Conservation (phyloP, 2,329 filamentous ascomycete species). For the Cladorrhinum sp. region DNA sequence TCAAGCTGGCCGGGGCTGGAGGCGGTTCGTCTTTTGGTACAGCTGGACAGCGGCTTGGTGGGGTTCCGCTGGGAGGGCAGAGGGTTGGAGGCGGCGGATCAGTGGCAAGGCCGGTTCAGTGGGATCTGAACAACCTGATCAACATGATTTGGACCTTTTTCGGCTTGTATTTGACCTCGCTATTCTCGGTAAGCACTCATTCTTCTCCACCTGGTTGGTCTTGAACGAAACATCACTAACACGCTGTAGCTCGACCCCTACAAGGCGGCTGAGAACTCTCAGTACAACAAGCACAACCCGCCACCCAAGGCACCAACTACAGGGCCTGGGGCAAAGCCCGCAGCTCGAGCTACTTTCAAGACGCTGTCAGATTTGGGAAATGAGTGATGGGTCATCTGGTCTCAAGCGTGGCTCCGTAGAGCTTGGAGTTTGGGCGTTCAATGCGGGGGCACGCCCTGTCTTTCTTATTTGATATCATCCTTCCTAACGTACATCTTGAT, state of each 20-base stretch:
- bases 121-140: slow-evolving; percentile 44
- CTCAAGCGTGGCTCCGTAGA: background rate
- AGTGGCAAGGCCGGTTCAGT: slow-evolving; percentile 25
- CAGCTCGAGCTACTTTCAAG: slow-evolving; percentile 42
- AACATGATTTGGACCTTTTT: slow-evolving; percentile 53
- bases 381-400: slow-evolving; percentile 5
- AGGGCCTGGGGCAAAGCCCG: slow-evolving; percentile 25
- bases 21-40: slow-evolving; percentile 50
- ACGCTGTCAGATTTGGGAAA: slow-evolving; percentile 51
- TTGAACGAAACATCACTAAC: slow-evolving; percentile 10
- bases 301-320: slow-evolving; percentile 18
- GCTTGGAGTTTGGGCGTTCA: slow-evolving; percentile 12
- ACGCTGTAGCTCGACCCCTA: slow-evolving; percentile 55
- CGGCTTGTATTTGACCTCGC: slow-evolving; percentile 58
- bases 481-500: background rate
- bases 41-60: slow-evolving; percentile 57
- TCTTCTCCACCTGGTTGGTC: background rate
- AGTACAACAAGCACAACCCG: slow-evolving; percentile 53
- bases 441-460: background rate
- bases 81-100: slow-evolving; percentile 6
- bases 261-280: slow-evolving; percentile 57
- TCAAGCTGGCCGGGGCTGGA: slow-evolving; percentile 49
- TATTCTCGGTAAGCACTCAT: slow-evolving; percentile 53
- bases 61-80: slow-evolving; percentile 28
- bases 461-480: background rate